Evolutionary conservation across 1,284 basidiomycete species (phyloP).

Genomic region (Cryptococcus sp.): DNA sequence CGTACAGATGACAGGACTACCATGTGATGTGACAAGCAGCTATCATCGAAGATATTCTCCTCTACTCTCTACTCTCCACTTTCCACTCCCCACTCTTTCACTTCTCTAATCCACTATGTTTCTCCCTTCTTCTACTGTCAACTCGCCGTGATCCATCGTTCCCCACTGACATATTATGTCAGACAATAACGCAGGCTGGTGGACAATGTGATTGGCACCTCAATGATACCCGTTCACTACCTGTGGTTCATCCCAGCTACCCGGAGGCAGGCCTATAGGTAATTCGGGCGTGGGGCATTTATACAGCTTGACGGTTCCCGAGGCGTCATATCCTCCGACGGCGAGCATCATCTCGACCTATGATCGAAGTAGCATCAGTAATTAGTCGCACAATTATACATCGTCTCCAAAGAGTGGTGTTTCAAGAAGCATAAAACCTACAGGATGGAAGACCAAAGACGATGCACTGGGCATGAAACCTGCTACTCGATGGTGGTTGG

Average conservation of each 20-base stretch:
- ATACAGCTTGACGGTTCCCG: slow-evolving; percentile 50
- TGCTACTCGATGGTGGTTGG: slow-evolving; percentile 20
- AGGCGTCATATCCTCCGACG: slow-evolving; percentile 49
- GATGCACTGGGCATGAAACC: slow-evolving; percentile 48
- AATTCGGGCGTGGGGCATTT: slow-evolving; percentile 35
- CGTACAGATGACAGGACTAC: no score
- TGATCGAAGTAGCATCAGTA: background rate
- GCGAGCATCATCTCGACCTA: slow-evolving; percentile 52
- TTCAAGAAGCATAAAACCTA: slow-evolving; percentile 24
- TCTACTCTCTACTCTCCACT: no score
- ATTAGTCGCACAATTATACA: background rate
- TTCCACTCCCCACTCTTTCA: no score
- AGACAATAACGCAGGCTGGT: no score
- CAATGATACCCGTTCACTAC: slow-evolving; percentile 9
- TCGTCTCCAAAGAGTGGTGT: background rate
- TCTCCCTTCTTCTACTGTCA: no score
- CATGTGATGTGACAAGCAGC: no score
- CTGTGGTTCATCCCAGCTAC: slow-evolving; percentile 1
- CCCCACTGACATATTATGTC: no score
- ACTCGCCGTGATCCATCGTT: no score
- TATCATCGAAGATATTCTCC: no score
- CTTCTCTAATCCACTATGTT: no score
- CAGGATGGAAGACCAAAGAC: slow-evolving; percentile 53
- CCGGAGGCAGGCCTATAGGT: background rate
- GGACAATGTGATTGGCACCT: no score